These are phyloP conservation scores for Verticillium tricorpus DNA, from an alignment of 2,329 filamentous ascomycete species.

Conservation along the genomic window DNA sequence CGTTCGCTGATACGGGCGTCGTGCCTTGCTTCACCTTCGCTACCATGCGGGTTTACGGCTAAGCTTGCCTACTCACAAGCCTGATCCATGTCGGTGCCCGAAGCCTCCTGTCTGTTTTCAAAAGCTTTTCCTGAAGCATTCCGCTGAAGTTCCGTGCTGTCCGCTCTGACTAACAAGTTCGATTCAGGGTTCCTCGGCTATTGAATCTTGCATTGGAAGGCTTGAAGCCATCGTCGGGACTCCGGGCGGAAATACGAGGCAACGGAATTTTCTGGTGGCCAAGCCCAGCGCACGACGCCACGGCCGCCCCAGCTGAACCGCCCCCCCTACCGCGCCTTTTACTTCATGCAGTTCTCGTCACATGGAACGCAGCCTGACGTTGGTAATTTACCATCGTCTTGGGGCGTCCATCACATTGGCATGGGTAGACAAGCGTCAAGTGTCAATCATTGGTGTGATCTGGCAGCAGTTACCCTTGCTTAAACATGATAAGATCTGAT, in stretches of 20 bases:
- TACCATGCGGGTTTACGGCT: neutral
- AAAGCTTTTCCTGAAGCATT: neutral
- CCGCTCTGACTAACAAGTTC: neutral
- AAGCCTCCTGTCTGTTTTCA: neutral
- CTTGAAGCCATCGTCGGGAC: neutral
- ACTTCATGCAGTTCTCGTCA: neutral
- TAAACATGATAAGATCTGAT: neutral
- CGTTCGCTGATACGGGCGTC: neutral
- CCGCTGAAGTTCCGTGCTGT: neutral
- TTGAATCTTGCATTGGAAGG: neutral
- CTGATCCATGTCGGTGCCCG: neutral
- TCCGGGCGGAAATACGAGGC: neutral
- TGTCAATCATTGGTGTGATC: too few relatives aligned
- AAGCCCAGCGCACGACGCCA: neutral
- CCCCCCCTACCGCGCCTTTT: neutral
- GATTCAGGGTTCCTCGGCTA: neutral
- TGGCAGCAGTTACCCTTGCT: too few relatives aligned
- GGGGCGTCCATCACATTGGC: neutral
- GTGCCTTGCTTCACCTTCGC: neutral
- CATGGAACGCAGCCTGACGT: neutral
- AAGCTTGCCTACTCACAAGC: neutral
- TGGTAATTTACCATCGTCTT: neutral
- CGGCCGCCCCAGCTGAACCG: neutral
- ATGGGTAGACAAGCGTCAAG: neutral
- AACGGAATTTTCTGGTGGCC: neutral